These are phyloP conservation scores for Brassica cretica DNA, from an alignment of 345 rosid genomes.

Conservation along the genomic window DNA sequence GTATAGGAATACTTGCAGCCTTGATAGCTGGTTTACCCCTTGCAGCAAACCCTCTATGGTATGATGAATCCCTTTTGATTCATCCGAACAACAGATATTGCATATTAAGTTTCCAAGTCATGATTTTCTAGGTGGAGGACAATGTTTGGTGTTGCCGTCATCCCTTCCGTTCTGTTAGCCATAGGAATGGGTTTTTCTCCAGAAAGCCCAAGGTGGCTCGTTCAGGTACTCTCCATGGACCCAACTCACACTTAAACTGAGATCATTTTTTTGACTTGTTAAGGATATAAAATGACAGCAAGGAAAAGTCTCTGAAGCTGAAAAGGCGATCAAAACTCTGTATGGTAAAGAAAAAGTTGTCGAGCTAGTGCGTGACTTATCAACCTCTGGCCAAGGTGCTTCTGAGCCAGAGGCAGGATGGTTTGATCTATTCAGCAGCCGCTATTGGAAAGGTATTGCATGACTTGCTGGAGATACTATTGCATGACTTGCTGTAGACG, in stretches of 20 bases:
- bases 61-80: not conserved
- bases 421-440: not conserved
- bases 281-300: not conserved
- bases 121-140: not conserved
- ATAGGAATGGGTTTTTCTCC: not conserved
- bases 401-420: not conserved
- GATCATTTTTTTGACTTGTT: not conserved
- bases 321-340: slow-evolving; percentile 1
- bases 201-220: not conserved
- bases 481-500: no score
- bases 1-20: not conserved
- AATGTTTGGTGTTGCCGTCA: not conserved
- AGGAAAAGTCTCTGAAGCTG: not conserved
- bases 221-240: not conserved
- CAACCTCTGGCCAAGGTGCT: not conserved
- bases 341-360: not conserved
- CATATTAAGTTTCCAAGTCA: not conserved
- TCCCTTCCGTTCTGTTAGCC: not conserved
- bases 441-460: not conserved
- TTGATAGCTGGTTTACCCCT: not conserved
- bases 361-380: not conserved
- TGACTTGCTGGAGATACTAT: not conserved
- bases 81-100: not conserved
- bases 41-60: not conserved
- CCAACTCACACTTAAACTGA: not conserved